Conservation (phyloP, 208 protist species). For the Leishmania tropica region DNA sequence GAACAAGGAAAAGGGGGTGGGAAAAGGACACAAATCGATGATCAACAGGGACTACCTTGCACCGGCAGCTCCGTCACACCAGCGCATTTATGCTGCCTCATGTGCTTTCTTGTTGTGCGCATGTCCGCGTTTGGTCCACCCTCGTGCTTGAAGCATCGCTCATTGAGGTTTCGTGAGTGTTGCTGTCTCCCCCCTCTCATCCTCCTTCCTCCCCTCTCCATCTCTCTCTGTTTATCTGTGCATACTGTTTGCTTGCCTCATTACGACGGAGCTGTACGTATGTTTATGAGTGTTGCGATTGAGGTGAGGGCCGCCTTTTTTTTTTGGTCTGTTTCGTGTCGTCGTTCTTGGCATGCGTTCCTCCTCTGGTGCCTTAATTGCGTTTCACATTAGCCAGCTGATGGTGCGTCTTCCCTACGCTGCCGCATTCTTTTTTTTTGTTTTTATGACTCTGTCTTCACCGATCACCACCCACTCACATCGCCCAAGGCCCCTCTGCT, state of each 20-base stretch:
- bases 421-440: neutral
- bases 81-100: neutral
- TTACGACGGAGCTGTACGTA: neutral
- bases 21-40: neutral
- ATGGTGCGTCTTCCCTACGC: neutral
- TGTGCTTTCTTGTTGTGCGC: neutral
- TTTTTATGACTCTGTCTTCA: neutral
- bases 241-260: neutral
- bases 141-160: neutral
- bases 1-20: neutral
- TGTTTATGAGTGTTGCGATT: neutral
- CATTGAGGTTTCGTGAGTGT: neutral
- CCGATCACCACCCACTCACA: neutral
- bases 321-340: conserved; percentile 5
- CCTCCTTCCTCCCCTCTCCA: neutral
- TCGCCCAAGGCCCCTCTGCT: neutral
- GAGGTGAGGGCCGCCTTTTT: neutral
- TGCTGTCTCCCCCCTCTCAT: neutral
- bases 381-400: neutral
- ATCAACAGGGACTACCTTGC: neutral
- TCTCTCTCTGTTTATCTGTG: neutral
- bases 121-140: neutral
- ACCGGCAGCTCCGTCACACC: neutral
- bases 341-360: conserved; percentile 1
- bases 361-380: neutral